phyloP scores from a whole-genome alignment of 2,329 filamentous ascomycete species.

The Fusarium palustre region DNA sequence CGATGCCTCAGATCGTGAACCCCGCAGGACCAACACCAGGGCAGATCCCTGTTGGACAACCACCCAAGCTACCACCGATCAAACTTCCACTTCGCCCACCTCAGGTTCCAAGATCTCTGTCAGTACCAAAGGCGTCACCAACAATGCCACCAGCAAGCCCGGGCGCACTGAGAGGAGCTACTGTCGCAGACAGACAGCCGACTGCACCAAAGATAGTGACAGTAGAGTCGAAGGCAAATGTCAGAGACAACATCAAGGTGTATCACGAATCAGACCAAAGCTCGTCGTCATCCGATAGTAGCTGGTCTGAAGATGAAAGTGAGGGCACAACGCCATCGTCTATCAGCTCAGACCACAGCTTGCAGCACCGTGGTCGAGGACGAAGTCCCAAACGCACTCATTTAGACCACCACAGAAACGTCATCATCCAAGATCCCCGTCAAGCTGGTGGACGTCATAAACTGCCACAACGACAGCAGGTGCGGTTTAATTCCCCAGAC shows the following conservation, averaged over 20 bases:
- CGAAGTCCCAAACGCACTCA: constrained; percentile 22
- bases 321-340: constrained; percentile 35
- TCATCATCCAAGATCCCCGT: constrained; percentile 15
- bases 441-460: constrained; percentile 4
- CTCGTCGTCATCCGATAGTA: constrained; percentile 19
- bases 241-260: background rate
- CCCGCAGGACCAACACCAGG: background rate
- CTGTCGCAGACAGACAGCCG: background rate
- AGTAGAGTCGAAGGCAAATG: constrained; percentile 1
- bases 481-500: constrained; percentile 18
- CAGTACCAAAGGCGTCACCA: background rate
- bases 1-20: background rate
- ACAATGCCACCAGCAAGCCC: background rate
- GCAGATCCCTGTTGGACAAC: background rate
- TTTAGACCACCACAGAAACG: constrained; percentile 8
- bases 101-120: background rate
- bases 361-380: constrained; percentile 5
- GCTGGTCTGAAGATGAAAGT: constrained; percentile 27
- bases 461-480: constrained; percentile 15
- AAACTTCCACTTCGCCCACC: constrained; percentile 14
- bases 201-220: background rate
- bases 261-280: constrained; percentile 22
- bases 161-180: background rate
- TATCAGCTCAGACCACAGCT: constrained; percentile 20
- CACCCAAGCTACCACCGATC: constrained; percentile 7